Percentiles rank a stretch among this genome's conserved stretches.
phyloP scores from a whole-genome alignment of 192 early-diverging fungal species.

The Geosiphon pyriformis region DNA sequence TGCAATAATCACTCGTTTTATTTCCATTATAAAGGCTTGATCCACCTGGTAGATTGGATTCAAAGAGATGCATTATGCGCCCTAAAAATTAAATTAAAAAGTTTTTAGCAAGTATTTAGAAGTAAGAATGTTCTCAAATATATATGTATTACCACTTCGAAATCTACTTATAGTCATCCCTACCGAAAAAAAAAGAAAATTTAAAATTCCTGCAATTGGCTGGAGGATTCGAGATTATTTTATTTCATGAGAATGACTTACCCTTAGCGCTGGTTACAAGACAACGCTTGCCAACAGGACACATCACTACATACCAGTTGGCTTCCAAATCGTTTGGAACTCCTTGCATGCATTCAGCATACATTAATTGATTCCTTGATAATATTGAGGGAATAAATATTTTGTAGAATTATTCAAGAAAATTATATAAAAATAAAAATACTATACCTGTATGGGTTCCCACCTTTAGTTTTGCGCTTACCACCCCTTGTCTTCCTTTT shows the following conservation, averaged over 20 bases:
- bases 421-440: not conserved
- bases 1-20: conserved; percentile 50
- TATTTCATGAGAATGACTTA: conserved; percentile 24
- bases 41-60: conserved; percentile 50
- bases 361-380: conserved; percentile 52
- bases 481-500: conserved; percentile 30
- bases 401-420: not conserved
- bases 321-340: conserved; percentile 45
- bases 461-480: conserved; percentile 27
- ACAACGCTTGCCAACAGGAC: conserved; percentile 53
- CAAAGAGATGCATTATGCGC: conserved; percentile 37
- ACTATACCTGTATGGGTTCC: conserved; percentile 38
- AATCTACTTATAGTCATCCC: conserved; percentile 35
- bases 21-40: conserved; percentile 41
- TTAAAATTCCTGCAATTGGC: not conserved
- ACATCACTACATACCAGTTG: conserved; percentile 47
- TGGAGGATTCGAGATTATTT: conserved; percentile 7
- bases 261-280: conserved; percentile 50
- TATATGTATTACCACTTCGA: conserved; percentile 26
- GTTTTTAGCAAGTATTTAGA: not conserved
- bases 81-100: conserved; percentile 23
- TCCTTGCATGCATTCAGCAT: conserved; percentile 45
- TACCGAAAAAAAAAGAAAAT: not conserved
- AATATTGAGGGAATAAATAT: not conserved
- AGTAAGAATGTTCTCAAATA: not conserved